phyloP scores from a whole-genome alignment of 2,329 filamentous ascomycete genomes.

The Lizonia empirigonia region DNA sequence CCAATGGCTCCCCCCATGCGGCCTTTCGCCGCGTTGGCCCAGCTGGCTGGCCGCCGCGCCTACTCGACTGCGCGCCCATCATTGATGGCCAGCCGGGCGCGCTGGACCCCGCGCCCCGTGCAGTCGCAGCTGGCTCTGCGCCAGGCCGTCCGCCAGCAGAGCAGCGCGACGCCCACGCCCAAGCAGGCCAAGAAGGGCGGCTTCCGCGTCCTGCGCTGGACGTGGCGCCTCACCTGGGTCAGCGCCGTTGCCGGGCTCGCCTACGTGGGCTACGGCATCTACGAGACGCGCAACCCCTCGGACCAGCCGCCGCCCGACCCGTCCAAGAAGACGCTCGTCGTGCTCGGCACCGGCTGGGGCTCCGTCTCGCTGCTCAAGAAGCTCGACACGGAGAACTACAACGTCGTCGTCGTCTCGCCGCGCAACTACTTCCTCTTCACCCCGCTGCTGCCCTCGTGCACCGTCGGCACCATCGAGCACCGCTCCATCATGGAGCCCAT shows the following conservation, averaged over 20 bases:
- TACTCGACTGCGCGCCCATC: constrained; percentile 44
- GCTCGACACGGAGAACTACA: constrained; percentile 98
- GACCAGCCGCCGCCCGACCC: constrained; percentile 82
- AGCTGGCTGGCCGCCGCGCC: constrained; percentile 44
- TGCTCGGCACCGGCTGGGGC: constrained; percentile 89
- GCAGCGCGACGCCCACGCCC: constrained; percentile 38
- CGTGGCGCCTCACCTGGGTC: constrained; percentile 83
- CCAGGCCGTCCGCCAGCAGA: constrained; percentile 44
- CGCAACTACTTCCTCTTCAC: constrained; percentile 99
- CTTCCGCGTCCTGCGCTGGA: constrained; percentile 75
- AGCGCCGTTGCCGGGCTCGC: constrained; percentile 71
- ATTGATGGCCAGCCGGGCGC: constrained; percentile 42
- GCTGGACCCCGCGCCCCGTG: constrained; percentile 41
- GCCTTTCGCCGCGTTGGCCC: constrained; percentile 43
- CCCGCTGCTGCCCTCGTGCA: constrained; percentile 94
- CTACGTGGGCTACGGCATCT: constrained; percentile 81
- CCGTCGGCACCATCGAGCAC: constrained; percentile 96
- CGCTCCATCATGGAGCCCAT: constrained; percentile 99
- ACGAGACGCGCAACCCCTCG: constrained; percentile 77
- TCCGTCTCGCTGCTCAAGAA: constrained; percentile 97
- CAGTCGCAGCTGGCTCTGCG: constrained; percentile 45
- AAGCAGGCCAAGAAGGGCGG: constrained; percentile 50
- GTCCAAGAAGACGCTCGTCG: constrained; percentile 91
- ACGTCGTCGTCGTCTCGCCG: constrained; percentile 95
- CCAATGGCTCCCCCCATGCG: constrained; percentile 48